Conservation (phyloP, 2,329 filamentous ascomycete species). For the Tolypocladium album region DNA sequence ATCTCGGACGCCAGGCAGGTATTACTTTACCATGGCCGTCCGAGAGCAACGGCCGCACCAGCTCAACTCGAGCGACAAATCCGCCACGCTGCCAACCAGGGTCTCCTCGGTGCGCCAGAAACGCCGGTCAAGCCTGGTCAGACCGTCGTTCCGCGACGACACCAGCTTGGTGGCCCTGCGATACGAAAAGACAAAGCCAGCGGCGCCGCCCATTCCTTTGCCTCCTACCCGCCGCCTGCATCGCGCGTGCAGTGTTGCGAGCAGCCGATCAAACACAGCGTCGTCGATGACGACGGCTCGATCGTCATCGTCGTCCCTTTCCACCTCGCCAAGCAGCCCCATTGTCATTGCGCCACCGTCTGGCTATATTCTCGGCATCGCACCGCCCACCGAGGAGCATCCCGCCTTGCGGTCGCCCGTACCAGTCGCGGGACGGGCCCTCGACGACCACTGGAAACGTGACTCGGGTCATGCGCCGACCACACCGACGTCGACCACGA, state of each 20-base stretch:
- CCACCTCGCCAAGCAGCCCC: slow-evolving; percentile 11
- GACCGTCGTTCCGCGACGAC: slow-evolving; percentile 33
- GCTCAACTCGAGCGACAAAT: not conserved
- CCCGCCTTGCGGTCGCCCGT: slow-evolving; percentile 32
- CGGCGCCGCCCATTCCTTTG: slow-evolving; percentile 45
- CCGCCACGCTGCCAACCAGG: slow-evolving; percentile 26
- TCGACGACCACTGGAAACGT: slow-evolving; percentile 37
- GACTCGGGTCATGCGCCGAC: slow-evolving; percentile 44
- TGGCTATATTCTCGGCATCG: slow-evolving; percentile 18
- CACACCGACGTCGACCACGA: slow-evolving; percentile 16
- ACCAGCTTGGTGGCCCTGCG: slow-evolving; percentile 41
- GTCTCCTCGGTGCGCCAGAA: slow-evolving; percentile 32
- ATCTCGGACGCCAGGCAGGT: not conserved
- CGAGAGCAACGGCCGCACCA: not conserved
- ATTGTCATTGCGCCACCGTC: slow-evolving; percentile 18
- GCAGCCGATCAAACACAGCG: slow-evolving; percentile 4
- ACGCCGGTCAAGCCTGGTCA: slow-evolving; percentile 22
- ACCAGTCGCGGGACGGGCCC: slow-evolving; percentile 11
- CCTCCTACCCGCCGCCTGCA: slow-evolving; percentile 25
- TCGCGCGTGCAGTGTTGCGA: slow-evolving; percentile 7
- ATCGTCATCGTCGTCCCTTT: slow-evolving; percentile 13
- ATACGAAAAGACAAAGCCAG: slow-evolving; percentile 50
- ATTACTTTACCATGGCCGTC: not conserved
- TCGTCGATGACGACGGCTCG: slow-evolving; percentile 12
- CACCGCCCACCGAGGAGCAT: slow-evolving; percentile 40